Evolutionary conservation across 495 filamentous ascomycete genomes (phyloP).

Genomic region (Aspergillus steynii): DNA sequence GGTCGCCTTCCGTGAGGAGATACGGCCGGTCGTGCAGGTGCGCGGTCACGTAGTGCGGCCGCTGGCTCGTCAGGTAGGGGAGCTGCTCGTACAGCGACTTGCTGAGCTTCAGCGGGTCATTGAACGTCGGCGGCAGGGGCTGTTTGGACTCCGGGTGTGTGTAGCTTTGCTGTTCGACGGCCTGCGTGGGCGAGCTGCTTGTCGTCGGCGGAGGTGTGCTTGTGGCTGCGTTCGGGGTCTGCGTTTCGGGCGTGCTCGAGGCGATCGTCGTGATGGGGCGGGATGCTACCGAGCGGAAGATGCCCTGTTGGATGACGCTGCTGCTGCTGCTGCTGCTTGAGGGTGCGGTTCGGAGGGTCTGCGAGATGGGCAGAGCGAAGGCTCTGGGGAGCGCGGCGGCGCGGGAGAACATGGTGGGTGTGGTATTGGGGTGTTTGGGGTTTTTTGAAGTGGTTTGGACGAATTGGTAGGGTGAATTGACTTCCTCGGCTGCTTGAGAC

Average conservation of each 20-base stretch:
- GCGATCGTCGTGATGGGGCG: constrained; percentile 22
- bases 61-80: constrained; percentile 75
- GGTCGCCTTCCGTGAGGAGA: constrained; percentile 85
- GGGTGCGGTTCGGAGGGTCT: constrained; percentile 1
- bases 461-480: neutral
- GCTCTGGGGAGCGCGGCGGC: constrained; percentile 35
- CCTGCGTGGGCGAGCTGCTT: constrained; percentile 21
- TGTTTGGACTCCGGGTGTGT: constrained; percentile 22
- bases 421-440: neutral
- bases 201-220: constrained; percentile 22
- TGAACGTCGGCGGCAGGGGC: constrained; percentile 37
- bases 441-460: neutral
- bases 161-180: constrained; percentile 16
- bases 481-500: neutral
- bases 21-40: constrained; percentile 88
- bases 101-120: constrained; percentile 44
- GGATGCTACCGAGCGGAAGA: constrained; percentile 32
- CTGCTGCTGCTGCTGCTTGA: too few relatives aligned
- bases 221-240: constrained; percentile 20
- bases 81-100: constrained; percentile 66
- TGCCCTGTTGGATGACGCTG: neutral
- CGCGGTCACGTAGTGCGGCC: constrained; percentile 79
- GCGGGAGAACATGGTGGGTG: constrained; percentile 42
- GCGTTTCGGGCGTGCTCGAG: constrained; percentile 2
- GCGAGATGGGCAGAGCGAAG: constrained; percentile 33